phyloP scores from a whole-genome alignment of 2,329 filamentous ascomycete genomes.

The Cadophora luteo-olivacea region DNA sequence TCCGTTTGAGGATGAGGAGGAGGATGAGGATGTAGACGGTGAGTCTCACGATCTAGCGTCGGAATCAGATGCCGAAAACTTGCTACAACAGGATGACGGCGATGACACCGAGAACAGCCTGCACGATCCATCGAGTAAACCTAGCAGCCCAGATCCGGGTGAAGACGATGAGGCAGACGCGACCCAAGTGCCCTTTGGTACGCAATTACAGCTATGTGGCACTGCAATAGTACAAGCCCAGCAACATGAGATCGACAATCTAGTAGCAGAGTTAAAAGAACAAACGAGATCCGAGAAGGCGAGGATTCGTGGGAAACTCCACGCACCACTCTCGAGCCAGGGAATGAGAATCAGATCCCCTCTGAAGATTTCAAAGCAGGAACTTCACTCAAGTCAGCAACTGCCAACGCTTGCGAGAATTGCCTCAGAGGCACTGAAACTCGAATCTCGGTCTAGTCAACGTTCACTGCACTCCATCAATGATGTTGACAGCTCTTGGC shows the following conservation, averaged over 20 bases:
- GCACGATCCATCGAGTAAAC: neutral
- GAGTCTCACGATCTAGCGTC: neutral
- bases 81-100: neutral
- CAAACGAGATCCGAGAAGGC: neutral
- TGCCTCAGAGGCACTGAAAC: neutral
- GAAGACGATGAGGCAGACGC: neutral
- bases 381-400: neutral
- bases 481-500: conserved; percentile 25
- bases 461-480: neutral
- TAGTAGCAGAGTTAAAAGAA: conserved; percentile 5
- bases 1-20: neutral
- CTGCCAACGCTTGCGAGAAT: neutral
- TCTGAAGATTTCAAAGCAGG: neutral
- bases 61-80: neutral
- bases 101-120: neutral
- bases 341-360: neutral
- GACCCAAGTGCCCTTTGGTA: neutral
- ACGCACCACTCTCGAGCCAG: neutral
- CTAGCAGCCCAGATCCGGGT: too few species aligned
- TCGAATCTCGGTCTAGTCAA: neutral
- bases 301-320: neutral
- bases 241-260: neutral
- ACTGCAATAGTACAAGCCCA: neutral
- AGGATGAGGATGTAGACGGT: neutral
- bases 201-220: neutral